Percentiles rank a stretch among this genome's conserved stretches.
phyloP scores from a whole-genome alignment of 2,329 filamentous ascomycete genomes.

The Neoscytalidium dimidiatum region DNA sequence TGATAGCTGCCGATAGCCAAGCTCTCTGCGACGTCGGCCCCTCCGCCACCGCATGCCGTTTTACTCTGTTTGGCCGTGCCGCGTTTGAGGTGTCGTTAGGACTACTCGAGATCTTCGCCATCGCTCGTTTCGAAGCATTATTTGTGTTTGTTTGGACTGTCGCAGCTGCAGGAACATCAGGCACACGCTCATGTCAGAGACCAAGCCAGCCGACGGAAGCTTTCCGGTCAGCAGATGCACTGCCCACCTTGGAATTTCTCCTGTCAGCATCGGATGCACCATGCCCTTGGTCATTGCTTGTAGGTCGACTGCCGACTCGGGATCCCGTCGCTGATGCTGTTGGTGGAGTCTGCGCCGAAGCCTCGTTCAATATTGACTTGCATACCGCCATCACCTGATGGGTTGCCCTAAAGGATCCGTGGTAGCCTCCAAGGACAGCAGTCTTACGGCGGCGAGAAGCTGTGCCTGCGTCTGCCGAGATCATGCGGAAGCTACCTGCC shows the following conservation, averaged over 20 bases:
- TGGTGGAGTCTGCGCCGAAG: neutral
- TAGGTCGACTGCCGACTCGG: neutral
- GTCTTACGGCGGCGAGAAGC: neutral
- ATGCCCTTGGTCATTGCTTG: neutral
- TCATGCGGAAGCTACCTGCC: neutral
- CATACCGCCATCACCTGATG: conserved; percentile 10
- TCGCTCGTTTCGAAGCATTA: neutral
- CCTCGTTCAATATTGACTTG: conserved; percentile 8
- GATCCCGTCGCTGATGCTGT: neutral
- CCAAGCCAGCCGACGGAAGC: neutral
- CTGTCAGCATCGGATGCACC: neutral
- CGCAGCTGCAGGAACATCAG: conserved; percentile 6
- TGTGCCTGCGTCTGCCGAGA: conserved; percentile 11
- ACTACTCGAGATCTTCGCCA: neutral
- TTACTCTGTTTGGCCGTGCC: neutral
- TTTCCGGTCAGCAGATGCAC: conserved; percentile 6
- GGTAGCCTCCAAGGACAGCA: neutral
- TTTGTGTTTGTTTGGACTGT: neutral
- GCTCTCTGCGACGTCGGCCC: neutral
- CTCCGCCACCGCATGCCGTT: neutral
- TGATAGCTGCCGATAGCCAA: neutral
- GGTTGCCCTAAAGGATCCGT: neutral
- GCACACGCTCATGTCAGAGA: neutral
- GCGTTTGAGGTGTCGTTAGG: neutral
- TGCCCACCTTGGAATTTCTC: neutral